Percentiles rank a stretch among this genome's conserved stretches.
Conservation (phyloP, 1,284 basidiomycete species). For the Moesziomyces antarcticus region DNA sequence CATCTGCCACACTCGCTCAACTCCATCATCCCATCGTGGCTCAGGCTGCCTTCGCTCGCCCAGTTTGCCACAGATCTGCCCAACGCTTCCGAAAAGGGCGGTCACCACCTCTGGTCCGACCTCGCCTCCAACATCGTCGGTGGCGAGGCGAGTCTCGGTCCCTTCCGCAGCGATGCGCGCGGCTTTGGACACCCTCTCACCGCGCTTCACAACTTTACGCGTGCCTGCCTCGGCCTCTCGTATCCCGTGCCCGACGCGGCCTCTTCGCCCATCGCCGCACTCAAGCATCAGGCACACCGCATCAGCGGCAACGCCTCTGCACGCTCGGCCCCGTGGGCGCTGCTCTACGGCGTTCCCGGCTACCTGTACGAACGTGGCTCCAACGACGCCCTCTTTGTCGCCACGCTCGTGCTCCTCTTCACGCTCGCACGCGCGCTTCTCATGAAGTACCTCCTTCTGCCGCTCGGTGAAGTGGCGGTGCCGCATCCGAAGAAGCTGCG, state of each 20-base stretch:
- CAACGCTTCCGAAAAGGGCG: conserved; percentile 49
- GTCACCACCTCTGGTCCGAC: conserved; percentile 25
- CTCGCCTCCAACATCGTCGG: conserved; percentile 21
- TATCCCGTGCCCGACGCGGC: conserved; percentile 45
- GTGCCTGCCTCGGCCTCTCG: conserved; percentile 52
- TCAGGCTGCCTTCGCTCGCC: conserved; percentile 46
- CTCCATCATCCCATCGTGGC: conserved; percentile 55
- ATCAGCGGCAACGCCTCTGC: conserved; percentile 7
- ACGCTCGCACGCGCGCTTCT: conserved; percentile 51
- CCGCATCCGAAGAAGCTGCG: conserved; percentile 23
- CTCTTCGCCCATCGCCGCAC: conserved; percentile 30
- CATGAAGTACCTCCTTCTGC: conserved; percentile 56
- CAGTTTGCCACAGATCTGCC: conserved; percentile 55
- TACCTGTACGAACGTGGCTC: conserved; percentile 45
- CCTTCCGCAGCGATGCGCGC: conserved; percentile 57
- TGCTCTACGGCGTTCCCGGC: conserved; percentile 40
- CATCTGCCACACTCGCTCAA: conserved; percentile 51
- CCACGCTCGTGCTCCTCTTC: conserved; percentile 58
- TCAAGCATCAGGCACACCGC: conserved; percentile 23
- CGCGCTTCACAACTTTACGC: conserved; percentile 58
- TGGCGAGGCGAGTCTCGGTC: conserved; percentile 37
- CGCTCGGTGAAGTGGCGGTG: conserved; percentile 46
- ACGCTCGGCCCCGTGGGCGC: conserved; percentile 35
- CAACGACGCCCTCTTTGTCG: conserved; percentile 56
- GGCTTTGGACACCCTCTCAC: conserved; percentile 61